A percentile compares a stretch with the other conserved stretches of the same genome.
phyloP scores from a whole-genome alignment of 2,329 filamentous ascomycete genomes.

The Tolypocladium inflatum region DNA sequence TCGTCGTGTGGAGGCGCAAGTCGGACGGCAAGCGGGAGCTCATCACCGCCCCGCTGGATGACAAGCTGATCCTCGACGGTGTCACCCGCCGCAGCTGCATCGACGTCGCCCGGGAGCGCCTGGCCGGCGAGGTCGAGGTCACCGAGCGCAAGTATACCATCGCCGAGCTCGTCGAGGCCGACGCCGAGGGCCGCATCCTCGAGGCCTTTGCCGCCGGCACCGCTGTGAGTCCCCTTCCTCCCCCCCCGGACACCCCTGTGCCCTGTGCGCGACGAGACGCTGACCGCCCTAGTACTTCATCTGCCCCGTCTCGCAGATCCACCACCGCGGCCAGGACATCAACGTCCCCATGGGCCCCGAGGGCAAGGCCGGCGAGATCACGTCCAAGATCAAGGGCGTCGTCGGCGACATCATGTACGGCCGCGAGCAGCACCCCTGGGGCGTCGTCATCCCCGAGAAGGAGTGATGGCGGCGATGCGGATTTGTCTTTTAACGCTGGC shows the following conservation, averaged over 20 bases:
- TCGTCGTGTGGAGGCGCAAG: slow-evolving; percentile 61
- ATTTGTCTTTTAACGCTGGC: background rate
- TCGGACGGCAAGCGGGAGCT: slow-evolving; percentile 48
- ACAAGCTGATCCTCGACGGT: slow-evolving; percentile 77
- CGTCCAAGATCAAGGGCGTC: slow-evolving; percentile 55
- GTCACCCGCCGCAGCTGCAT: slow-evolving; percentile 77
- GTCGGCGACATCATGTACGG: slow-evolving; percentile 69
- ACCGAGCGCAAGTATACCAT: slow-evolving; percentile 81
- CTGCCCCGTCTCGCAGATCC: slow-evolving; percentile 56
- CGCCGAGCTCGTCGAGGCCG: slow-evolving; percentile 62
- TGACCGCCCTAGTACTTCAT: slow-evolving; percentile 52
- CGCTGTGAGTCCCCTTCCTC: slow-evolving; percentile 53
- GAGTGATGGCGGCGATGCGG: slow-evolving; percentile 19
- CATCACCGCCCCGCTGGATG: slow-evolving; percentile 74
- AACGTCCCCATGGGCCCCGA: slow-evolving; percentile 49
- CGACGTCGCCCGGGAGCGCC: slow-evolving; percentile 56
- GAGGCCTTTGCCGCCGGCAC: slow-evolving; percentile 86
- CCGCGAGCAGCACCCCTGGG: slow-evolving; percentile 58
- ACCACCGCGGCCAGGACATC: slow-evolving; percentile 56
- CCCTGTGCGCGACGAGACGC: background rate
- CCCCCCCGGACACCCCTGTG: background rate
- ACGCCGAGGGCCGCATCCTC: slow-evolving; percentile 64
- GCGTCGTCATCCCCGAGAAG: slow-evolving; percentile 56
- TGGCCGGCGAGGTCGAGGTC: slow-evolving; percentile 54
- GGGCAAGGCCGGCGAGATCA: slow-evolving; percentile 41